Conservation (phyloP, 1,284 basidiomycete species). For the Sanghuangporus baumii region DNA sequence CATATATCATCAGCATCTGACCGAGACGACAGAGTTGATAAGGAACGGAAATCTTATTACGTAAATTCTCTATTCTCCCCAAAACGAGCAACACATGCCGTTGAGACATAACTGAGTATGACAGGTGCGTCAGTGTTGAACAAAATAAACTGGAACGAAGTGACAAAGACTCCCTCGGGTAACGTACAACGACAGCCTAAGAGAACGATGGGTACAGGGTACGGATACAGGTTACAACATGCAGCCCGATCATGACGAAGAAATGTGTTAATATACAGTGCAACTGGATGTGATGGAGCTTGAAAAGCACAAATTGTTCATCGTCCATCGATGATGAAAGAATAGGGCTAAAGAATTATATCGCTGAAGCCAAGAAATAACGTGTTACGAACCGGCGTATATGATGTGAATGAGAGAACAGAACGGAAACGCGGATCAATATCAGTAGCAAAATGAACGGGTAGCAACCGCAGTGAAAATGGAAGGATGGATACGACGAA, state of each 20-base stretch:
- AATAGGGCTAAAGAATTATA: background rate
- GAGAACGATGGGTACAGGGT: background rate
- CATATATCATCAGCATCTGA: no score
- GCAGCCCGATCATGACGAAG: background rate
- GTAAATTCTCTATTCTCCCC: no score
- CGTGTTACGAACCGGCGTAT: background rate
- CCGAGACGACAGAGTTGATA: no score
- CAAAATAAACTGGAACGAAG: background rate
- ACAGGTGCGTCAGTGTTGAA: no score
- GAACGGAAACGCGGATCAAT: background rate
- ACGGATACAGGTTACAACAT: background rate
- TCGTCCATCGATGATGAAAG: background rate
- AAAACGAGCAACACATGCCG: no score
- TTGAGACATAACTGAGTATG: no score
- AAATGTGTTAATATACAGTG: constrained; percentile 1
- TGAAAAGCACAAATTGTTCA: background rate
- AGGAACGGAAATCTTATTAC: no score
- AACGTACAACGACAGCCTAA: background rate
- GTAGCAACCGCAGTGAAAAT: background rate
- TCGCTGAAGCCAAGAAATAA: background rate
- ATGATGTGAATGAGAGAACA: background rate
- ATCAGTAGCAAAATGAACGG: background rate
- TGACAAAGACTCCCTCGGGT: background rate
- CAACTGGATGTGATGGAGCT: background rate
- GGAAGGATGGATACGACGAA: background rate